phyloP scores from a whole-genome alignment of 1,139 yeast genomes.

The Debaryomyces sp. region DNA sequence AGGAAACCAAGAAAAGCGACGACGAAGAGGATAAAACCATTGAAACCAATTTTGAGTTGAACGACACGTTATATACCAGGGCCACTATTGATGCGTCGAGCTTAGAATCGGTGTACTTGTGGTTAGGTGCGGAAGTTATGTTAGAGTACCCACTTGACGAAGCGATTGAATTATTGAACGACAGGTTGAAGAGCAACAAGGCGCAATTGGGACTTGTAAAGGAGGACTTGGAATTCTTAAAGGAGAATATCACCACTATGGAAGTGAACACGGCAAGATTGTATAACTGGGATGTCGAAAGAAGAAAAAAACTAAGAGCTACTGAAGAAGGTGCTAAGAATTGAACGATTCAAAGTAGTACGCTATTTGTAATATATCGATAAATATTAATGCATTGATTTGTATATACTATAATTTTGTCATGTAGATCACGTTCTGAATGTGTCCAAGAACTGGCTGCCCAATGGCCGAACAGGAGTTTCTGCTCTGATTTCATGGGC shows the following conservation, averaged over 20 bases:
- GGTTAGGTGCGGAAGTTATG: constrained; percentile 99
- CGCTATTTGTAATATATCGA: constrained; percentile 1
- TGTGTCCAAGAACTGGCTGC: constrained; percentile 60
- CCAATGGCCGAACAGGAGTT: constrained; percentile 60
- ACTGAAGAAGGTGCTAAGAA: constrained; percentile 42
- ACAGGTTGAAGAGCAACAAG: constrained; percentile 65
- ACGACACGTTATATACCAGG: constrained; percentile 86
- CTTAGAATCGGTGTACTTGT: constrained; percentile 64
- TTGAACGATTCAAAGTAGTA: constrained; percentile 23
- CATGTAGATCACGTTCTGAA: constrained; percentile 38
- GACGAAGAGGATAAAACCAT: constrained; percentile 42
- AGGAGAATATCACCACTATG: constrained; percentile 95
- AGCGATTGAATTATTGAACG: constrained; percentile 70
- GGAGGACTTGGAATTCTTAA: constrained; percentile 85
- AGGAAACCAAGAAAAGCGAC: constrained; percentile 41
- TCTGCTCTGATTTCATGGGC: constrained; percentile 45
- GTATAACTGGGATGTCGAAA: constrained; percentile 94
- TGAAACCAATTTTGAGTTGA: constrained; percentile 81
- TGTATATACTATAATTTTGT: not conserved
- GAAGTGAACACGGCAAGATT: constrained; percentile 96
- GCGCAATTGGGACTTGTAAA: constrained; percentile 61
- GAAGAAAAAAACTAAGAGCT: constrained; percentile 58
- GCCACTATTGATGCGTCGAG: constrained; percentile 64
- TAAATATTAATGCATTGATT: constrained; percentile 4
- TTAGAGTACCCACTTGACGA: constrained; percentile 90